Evolutionary conservation across 2,329 filamentous ascomycete species (phyloP).

Genomic region (Coccinonectria pachysandricola): DNA sequence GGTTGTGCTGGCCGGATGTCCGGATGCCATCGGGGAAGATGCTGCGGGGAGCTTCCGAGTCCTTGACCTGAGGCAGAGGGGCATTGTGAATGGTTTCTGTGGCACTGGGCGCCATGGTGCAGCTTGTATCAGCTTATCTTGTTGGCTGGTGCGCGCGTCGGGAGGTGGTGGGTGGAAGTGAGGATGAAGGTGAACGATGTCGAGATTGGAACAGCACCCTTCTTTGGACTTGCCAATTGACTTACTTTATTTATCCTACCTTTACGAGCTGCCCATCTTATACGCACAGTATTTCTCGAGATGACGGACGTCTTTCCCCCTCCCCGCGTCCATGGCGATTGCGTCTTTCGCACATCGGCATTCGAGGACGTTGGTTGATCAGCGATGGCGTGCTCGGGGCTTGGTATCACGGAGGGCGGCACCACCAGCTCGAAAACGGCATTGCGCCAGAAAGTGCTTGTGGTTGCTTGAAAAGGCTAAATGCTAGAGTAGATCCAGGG

Average conservation of each 20-base stretch:
- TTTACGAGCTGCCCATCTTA: too few relatives aligned
- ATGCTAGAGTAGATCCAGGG: conserved; percentile 3
- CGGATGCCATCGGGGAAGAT: conserved; percentile 38
- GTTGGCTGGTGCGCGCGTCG: too few relatives aligned
- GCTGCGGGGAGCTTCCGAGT: conserved; percentile 15
- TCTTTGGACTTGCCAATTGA: too few relatives aligned
- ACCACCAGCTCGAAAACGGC: conserved; percentile 2
- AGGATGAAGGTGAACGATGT: too few relatives aligned
- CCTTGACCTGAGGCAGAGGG: conserved; percentile 13
- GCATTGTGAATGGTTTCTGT: too few relatives aligned
- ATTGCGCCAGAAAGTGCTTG: conserved; percentile 3
- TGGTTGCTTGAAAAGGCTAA: background rate
- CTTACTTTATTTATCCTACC: too few relatives aligned
- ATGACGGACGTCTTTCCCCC: conserved; percentile 8
- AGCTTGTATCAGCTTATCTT: too few relatives aligned
- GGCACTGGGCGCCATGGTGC: conserved; percentile 17
- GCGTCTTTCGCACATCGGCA: conserved; percentile 16
- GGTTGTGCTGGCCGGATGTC: conserved; percentile 61
- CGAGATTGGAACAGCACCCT: too few relatives aligned
- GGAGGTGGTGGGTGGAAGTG: too few relatives aligned
- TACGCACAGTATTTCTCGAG: too few relatives aligned
- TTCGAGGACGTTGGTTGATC: conserved; percentile 6
- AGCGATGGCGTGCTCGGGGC: conserved; percentile 17
- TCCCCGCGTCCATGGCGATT: conserved; percentile 13
- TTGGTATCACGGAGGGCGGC: conserved; percentile 18